Percentiles rank a stretch among this genome's conserved stretches.
phyloP scores from a whole-genome alignment of 495 filamentous ascomycete species.

The Chaetomidium leptoderma region DNA sequence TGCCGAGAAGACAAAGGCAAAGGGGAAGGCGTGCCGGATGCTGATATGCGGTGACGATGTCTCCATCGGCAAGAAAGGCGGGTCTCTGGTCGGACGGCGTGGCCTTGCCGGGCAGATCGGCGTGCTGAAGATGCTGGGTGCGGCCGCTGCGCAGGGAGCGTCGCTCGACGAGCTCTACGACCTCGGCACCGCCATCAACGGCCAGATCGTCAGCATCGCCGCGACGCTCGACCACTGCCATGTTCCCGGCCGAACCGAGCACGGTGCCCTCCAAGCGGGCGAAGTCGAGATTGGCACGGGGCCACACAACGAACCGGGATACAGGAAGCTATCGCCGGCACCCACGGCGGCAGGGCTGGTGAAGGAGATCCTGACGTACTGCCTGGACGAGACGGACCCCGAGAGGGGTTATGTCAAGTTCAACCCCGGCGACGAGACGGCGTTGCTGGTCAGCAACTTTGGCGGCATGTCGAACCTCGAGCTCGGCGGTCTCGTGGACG shows the following conservation, averaged over 20 bases:
- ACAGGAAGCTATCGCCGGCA: constrained; percentile 52
- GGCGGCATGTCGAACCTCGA: constrained; percentile 60
- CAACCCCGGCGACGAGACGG: constrained; percentile 49
- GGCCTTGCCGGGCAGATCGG: constrained; percentile 54
- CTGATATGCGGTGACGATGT: constrained; percentile 60
- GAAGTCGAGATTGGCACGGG: constrained; percentile 57
- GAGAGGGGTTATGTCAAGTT: constrained; percentile 58
- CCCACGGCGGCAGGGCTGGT: constrained; percentile 52
- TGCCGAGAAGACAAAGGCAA: constrained; percentile 55
- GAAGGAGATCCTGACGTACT: constrained; percentile 49
- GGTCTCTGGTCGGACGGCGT: constrained; percentile 53
- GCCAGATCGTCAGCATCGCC: constrained; percentile 56
- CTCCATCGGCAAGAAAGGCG: constrained; percentile 52
- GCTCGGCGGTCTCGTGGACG: constrained; percentile 52
- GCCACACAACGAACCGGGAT: constrained; percentile 60
- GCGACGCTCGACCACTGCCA: constrained; percentile 61
- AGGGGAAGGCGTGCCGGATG: constrained; percentile 51
- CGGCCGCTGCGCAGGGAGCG: constrained; percentile 41
- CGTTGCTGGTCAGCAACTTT: constrained; percentile 58
- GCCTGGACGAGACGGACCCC: constrained; percentile 52
- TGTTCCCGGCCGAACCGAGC: constrained; percentile 55
- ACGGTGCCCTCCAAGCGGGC: constrained; percentile 45
- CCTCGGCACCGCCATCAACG: constrained; percentile 51
- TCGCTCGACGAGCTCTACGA: constrained; percentile 54
- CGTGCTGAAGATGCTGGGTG: constrained; percentile 40